Base-by-base conservation (phyloP, 2,329 filamentous ascomycete genomes). In the Alternaria panax region DNA sequence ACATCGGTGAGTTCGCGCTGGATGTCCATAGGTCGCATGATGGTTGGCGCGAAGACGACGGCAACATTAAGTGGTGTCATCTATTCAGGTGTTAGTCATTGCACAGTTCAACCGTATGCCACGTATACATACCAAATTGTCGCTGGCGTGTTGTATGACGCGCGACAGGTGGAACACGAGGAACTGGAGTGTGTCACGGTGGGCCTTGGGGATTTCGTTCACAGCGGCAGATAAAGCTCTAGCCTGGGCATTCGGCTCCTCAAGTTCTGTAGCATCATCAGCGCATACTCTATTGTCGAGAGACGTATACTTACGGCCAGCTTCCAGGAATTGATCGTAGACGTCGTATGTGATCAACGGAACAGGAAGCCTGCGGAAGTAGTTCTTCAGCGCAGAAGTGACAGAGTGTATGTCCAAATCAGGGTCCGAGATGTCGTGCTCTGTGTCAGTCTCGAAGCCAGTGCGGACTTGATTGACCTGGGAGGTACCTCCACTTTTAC, bases 21-120 rank as follows among this genome's bases (percentile, higher is more conserved):
- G 62, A 98, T 86, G 72, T 90, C 94, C 74, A 89, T 85, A 57
- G 96, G 93, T 68, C 94, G 88, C 92, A 99, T 96, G 69, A 99
- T 96, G 1, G 95, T 99, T 7, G 95, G 95, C 8, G 95, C 95
- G 76, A 99, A 99, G 36, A 99, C 95, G 41, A 99, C 95, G 4
- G 95, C 93, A 62, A 98, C 82, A 75, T 99, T 99, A 80, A 96
- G 92, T 57, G 94, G 92, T 24, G 92, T 97, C 95, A 99, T 99
- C 88, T 92, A 36, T 8, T 7, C 8, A 27, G 2, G 24, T 38
- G 41, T 77, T 59, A 76, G 69, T 42, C 25, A 46, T 43, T 6
- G 25, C 27, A 8, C 0, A 22, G 45, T 8, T 41, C 1, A 9
- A 52, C 9, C 11, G 2, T 11, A 14, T 36, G 53, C n/a, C n/a